phyloP scores from a whole-genome alignment of 352 stramenopile species.

The Chrysophaeum taylorii region DNA sequence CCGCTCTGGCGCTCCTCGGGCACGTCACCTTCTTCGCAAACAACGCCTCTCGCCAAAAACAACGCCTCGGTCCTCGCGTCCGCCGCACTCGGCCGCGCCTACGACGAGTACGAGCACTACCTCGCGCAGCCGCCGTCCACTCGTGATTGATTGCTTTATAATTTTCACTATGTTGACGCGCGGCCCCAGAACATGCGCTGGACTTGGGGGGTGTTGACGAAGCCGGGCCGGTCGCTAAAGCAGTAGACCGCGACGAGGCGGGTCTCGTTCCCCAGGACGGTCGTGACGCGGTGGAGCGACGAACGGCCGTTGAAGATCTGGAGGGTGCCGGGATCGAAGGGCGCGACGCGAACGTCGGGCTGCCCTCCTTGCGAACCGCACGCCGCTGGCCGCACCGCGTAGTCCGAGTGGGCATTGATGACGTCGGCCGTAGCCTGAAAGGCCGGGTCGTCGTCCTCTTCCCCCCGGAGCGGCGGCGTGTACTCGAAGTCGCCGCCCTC shows the following conservation, averaged over 20 bases:
- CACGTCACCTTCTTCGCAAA: too few species aligned
- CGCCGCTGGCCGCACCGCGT: neutral
- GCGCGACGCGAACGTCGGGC: neutral
- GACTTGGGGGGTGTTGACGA: conserved; percentile 4
- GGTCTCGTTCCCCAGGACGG: neutral
- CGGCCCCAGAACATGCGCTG: conserved; percentile 12
- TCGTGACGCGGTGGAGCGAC: conserved; percentile 12
- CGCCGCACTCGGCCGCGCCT: too few species aligned
- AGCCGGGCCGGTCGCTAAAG: neutral
- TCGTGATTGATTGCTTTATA: too few species aligned
- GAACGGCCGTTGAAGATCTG: conserved; percentile 1
- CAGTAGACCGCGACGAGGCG: conserved; percentile 14
- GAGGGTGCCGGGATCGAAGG: conserved; percentile 14
- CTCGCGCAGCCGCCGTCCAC: too few species aligned
- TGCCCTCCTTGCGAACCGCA: neutral
- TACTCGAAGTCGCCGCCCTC: conserved; percentile 14
- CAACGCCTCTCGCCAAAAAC: too few species aligned
- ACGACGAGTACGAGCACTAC: too few species aligned
- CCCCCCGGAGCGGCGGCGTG: neutral
- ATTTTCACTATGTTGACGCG: neutral
- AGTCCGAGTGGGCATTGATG: neutral
- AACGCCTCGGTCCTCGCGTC: too few species aligned
- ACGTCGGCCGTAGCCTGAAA: neutral
- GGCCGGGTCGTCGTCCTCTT: neutral
- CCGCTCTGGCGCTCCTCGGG: too few species aligned